Evolutionary conservation across 176 grass and related monocot species (phyloP).

Genomic region (Musa troglodytarum): DNA sequence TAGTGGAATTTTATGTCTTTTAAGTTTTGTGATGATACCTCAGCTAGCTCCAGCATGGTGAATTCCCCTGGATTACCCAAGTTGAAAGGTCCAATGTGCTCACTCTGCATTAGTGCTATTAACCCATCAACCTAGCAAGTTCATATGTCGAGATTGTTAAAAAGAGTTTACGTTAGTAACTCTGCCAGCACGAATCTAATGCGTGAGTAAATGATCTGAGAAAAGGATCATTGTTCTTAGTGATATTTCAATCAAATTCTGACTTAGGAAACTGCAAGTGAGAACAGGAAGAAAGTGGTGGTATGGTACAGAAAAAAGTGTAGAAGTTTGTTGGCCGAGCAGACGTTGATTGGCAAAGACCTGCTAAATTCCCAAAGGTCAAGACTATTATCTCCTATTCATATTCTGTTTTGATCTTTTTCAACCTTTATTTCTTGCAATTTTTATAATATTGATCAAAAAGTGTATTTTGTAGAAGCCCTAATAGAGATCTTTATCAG

Average conservation of each 20-base stretch:
- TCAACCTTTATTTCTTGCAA: background rate
- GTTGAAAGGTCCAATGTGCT: slow-evolving; percentile 92
- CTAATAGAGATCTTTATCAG: no score
- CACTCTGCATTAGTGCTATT: slow-evolving; percentile 75
- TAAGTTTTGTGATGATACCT: slow-evolving; percentile 36
- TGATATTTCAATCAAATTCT: background rate
- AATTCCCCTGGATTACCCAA: slow-evolving; percentile 98
- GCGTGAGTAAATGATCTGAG: background rate
- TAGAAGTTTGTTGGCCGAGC: background rate
- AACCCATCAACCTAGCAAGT: slow-evolving; percentile 70
- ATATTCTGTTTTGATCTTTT: background rate
- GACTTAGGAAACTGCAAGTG: background rate
- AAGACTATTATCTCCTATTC: background rate
- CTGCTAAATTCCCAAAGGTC: background rate
- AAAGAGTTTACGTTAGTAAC: background rate
- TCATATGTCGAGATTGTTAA: slow-evolving; percentile 7
- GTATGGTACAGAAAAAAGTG: background rate
- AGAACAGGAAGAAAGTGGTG: background rate
- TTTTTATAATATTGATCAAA: background rate
- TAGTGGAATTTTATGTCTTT: background rate
- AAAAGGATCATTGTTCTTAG: background rate
- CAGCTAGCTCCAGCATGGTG: slow-evolving; percentile 92
- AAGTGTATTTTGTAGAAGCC: background rate
- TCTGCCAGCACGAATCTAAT: slow-evolving; percentile 5
- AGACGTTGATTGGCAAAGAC: background rate